Percentiles rank a stretch among this genome's conserved stretches.
phyloP scores from a whole-genome alignment of 2,329 filamentous ascomycete genomes.

The Aspergillus pseudoviridinutans region DNA sequence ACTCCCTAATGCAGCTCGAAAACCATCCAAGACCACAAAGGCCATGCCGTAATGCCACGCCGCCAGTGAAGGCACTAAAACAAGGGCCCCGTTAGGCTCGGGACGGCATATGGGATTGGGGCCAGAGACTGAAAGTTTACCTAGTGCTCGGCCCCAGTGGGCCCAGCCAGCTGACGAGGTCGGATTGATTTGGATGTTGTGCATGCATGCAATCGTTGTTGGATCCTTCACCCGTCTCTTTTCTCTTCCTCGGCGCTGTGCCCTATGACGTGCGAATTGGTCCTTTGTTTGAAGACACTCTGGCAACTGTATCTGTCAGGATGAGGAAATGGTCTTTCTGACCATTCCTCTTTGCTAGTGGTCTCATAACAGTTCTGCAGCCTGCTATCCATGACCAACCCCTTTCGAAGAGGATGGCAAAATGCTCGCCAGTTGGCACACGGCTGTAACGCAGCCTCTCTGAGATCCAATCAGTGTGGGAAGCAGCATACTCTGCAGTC shows the following conservation, averaged over 20 bases:
- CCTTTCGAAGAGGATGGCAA: too few species aligned
- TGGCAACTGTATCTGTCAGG: not conserved
- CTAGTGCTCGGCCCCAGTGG: slow-evolving; percentile 4
- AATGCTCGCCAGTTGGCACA: not conserved
- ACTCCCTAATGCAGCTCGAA: not conserved
- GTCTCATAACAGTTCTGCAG: not conserved
- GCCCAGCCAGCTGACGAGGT: slow-evolving; percentile 4
- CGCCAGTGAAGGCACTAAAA: not conserved
- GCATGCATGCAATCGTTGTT: slow-evolving; percentile 10
- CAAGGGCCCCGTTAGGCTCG: slow-evolving; percentile 7
- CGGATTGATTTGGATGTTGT: slow-evolving; percentile 9
- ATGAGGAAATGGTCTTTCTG: not conserved
- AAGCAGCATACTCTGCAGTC: not conserved
- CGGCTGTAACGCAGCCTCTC: not conserved
- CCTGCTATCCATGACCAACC: too few species aligned
- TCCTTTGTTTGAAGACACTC: not conserved
- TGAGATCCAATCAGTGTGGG: not conserved
- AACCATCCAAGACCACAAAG: not conserved
- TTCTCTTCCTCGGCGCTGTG: not conserved
- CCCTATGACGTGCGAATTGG: not conserved
- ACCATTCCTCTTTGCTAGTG: not conserved
- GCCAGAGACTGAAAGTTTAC: slow-evolving; percentile 3
- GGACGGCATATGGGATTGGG: slow-evolving; percentile 7
- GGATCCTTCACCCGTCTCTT: slow-evolving; percentile 4
- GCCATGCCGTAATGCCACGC: not conserved